phyloP scores from a whole-genome alignment of 1,139 yeast species.

The Kodamaea anthophila region DNA sequence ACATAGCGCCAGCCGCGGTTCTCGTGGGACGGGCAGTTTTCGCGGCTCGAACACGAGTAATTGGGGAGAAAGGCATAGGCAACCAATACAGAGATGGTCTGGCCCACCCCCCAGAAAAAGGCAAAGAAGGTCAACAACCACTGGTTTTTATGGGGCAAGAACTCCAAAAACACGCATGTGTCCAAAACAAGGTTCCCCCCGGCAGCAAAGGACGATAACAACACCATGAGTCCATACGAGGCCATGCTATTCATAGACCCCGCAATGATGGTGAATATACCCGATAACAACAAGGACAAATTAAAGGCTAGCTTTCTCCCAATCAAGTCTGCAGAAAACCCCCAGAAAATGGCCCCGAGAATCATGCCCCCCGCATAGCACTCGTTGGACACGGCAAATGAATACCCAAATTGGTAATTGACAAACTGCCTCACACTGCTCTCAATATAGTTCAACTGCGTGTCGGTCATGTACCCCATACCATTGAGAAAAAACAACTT shows the following conservation, averaged over 20 bases:
- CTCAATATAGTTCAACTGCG: conserved; percentile 44
- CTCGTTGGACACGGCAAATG: conserved; percentile 23
- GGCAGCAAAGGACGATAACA: conserved; percentile 19
- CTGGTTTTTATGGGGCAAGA: conserved; percentile 19
- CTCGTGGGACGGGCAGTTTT: conserved; percentile 24
- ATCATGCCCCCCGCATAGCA: conserved; percentile 42
- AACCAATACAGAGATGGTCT: conserved; percentile 24
- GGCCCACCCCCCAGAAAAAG: conserved; percentile 34
- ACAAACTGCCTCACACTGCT: conserved; percentile 31
- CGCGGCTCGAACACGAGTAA: conserved; percentile 21
- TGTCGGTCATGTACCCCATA: conserved; percentile 61
- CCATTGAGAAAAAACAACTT: conserved; percentile 44
- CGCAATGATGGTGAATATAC: conserved; percentile 19
- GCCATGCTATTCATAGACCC: conserved; percentile 28
- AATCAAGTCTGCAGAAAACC: conserved; percentile 18
- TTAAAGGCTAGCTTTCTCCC: conserved; percentile 33
- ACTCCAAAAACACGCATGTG: conserved; percentile 25
- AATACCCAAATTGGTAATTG: conserved; percentile 37
- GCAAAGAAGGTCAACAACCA: conserved; percentile 38
- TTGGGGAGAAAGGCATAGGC: conserved; percentile 30
- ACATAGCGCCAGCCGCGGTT: conserved; percentile 35
- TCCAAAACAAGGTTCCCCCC: conserved; percentile 29
- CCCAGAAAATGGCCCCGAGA: conserved; percentile 42
- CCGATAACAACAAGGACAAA: conserved; percentile 21
- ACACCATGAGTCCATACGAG: conserved; percentile 21